A percentile compares a stretch with the other conserved stretches of the same genome.
Conservation (phyloP, 2,329 filamentous ascomycete species). For the Cercospora brassicicola region DNA sequence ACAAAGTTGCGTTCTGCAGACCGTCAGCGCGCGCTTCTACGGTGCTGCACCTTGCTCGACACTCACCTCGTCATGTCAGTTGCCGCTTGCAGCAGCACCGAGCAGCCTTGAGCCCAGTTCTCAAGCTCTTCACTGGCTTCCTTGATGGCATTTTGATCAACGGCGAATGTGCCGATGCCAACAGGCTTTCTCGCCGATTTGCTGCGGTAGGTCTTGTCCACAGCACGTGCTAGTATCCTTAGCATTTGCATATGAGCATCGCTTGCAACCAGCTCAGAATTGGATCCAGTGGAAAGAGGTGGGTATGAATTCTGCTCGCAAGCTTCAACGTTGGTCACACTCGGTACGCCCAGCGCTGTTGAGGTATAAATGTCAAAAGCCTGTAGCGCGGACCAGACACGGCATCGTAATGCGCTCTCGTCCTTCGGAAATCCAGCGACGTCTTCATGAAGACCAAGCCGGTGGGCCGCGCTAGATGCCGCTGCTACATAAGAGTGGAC, state of each 20-base stretch:
- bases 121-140: slow-evolving; percentile 18
- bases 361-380: slow-evolving; percentile 21
- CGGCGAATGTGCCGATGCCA: slow-evolving; percentile 5
- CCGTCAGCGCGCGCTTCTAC: slow-evolving; percentile 1
- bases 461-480: slow-evolving; percentile 22
- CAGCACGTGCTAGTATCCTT: slow-evolving; percentile 14
- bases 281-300: slow-evolving; percentile 7
- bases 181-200: background rate
- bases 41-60: background rate
- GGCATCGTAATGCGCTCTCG: slow-evolving; percentile 20
- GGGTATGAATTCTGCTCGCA: slow-evolving; percentile 14
- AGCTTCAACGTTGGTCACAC: background rate
- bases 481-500: slow-evolving; percentile 23
- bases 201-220: slow-evolving; percentile 10
- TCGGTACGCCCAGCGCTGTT: slow-evolving; percentile 20
- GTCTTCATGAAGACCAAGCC: slow-evolving; percentile 26
- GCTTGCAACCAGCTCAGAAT: slow-evolving; percentile 16
- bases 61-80: slow-evolving; percentile 24
- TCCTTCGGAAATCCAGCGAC: slow-evolving; percentile 16
- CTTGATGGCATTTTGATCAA: slow-evolving; percentile 9
- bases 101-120: slow-evolving; percentile 16
- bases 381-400: slow-evolving; percentile 22
- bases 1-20: slow-evolving; percentile 20
- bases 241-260: slow-evolving; percentile 21
- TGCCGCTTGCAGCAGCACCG: slow-evolving; percentile 13